Percentiles rank a stretch among this genome's conserved stretches.
These are phyloP conservation scores for Fusarium annulatum DNA, from an alignment of 2,329 filamentous ascomycete species.

Conservation along the genomic window DNA sequence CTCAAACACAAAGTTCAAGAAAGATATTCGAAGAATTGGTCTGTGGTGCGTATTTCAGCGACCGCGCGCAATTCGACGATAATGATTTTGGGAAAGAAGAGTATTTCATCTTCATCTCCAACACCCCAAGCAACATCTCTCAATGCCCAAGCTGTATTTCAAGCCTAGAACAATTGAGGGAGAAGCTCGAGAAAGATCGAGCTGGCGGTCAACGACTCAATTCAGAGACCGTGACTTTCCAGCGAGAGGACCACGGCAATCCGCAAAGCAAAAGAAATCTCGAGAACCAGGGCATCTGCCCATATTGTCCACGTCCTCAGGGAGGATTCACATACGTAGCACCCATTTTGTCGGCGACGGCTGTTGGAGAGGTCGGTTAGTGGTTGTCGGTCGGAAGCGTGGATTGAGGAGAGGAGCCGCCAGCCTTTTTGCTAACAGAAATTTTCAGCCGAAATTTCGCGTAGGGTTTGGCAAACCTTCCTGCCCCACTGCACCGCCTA, in stretches of 20 bases:
- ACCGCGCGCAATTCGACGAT: conserved; percentile 57
- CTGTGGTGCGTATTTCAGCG: conserved; percentile 45
- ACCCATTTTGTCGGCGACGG: conserved; percentile 57
- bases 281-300: conserved; percentile 60
- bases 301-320: conserved; percentile 49
- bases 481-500: conserved; percentile 54
- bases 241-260: conserved; percentile 91
- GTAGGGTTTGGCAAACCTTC: conserved; percentile 46
- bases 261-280: conserved; percentile 63
- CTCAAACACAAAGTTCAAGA: conserved; percentile 61
- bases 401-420: conserved; percentile 12
- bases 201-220: conserved; percentile 67
- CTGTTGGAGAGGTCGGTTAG: conserved; percentile 54
- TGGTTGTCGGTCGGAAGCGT: conserved; percentile 49
- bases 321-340: conserved; percentile 65
- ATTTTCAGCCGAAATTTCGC: conserved; percentile 35
- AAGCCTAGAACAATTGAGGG: conserved; percentile 65
- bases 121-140: conserved; percentile 76
- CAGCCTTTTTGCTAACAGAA: conserved; percentile 15
- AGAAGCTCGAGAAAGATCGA: conserved; percentile 78
- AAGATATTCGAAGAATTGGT: conserved; percentile 50
- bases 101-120: conserved; percentile 75
- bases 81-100: conserved; percentile 83
- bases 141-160: conserved; percentile 59
- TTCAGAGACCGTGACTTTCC: conserved; percentile 57